Base-by-base conservation (phyloP, 106 monocot species). In the Platanthera zijinensis region DNA sequence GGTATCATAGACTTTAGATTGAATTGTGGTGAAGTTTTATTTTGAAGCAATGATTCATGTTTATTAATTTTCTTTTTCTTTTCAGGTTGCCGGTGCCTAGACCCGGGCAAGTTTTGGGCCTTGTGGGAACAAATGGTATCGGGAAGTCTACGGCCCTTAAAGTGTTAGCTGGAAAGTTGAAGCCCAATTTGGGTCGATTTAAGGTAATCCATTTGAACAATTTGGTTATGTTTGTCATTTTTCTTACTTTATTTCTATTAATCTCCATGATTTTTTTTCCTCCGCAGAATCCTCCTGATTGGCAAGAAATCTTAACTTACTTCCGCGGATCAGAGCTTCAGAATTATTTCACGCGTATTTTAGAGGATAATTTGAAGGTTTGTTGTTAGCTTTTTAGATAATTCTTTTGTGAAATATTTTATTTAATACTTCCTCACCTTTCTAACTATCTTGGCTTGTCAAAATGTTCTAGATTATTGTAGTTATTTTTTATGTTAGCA, bases 91-190 rank as follows among this genome's bases (percentile, higher is more conserved):
- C 99, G 14, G 94, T 92, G 76, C 99, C 99, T n/a, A 86, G 92
- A 73, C 99, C 99, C 64, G 99, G 99, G 18, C 94, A 99, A 83
- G 99, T 99, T 75, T 79, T 99, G 48, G 99, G 99, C 11, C 77
- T 94, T 47, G 99, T 99, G 54, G 99, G 99, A 74, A 94, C 92
- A 69, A 99, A 99, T 86, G 99, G 94, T 76, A 99, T 99, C 72
- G 99, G 94, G 21, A 99, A 99, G 77, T 99, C 99, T n/a, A 99
- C 94, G 79, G 99, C 99, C n/a, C 88, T 99, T 46, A 94, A 99
- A 82, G 94, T 99, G 4, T 67, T 99, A 77, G 94, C 94, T 76
- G 99, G 99, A 66, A 99, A 94, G 70, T 74, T 99, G 83, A 99
- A 99, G 52, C 99, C 99, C 46, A 99, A 99, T 74, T 86, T 99